Percentiles rank a stretch among this genome's conserved stretches.
phyloP scores from a whole-genome alignment of 352 stramenopile genomes.

The Phytophthora vignae region DNA sequence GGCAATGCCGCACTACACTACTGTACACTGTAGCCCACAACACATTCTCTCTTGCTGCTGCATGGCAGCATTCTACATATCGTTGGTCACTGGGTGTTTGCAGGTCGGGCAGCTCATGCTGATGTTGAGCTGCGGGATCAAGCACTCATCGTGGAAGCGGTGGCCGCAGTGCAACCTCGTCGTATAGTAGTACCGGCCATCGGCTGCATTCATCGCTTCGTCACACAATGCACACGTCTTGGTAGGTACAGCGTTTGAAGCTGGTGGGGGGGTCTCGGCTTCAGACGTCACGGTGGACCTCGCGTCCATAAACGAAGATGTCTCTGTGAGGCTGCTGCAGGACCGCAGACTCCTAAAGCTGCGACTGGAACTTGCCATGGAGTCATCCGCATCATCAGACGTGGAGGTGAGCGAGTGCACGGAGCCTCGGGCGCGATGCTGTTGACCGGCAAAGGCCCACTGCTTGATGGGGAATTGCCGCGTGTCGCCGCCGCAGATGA shows the following conservation, averaged over 20 bases:
- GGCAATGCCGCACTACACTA: too few relatives aligned
- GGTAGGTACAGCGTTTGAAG: background rate
- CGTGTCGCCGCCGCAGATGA: constrained; percentile 29
- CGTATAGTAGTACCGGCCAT: constrained; percentile 26
- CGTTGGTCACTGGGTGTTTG: constrained; percentile 22
- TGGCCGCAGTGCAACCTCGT: constrained; percentile 49
- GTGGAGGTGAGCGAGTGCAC: constrained; percentile 30
- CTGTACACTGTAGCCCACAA: background rate
- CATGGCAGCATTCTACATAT: constrained; percentile 9
- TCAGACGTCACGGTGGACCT: constrained; percentile 1
- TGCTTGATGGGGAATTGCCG: constrained; percentile 37
- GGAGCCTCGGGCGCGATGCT: constrained; percentile 21
- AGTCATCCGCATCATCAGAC: constrained; percentile 30
- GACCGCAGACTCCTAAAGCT: constrained; percentile 11
- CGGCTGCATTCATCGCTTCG: constrained; percentile 11
- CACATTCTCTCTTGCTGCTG: background rate
- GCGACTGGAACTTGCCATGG: constrained; percentile 1
- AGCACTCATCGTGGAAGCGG: constrained; percentile 64
- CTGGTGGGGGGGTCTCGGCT: background rate
- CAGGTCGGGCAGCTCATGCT: constrained; percentile 48
- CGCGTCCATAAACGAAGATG: constrained; percentile 12
- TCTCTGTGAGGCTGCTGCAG: constrained; percentile 13
- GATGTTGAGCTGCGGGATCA: constrained; percentile 51
- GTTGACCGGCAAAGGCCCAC: constrained; percentile 35
- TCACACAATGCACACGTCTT: constrained; percentile 33